Evolutionary conservation across 495 filamentous ascomycete genomes (phyloP).

Genomic region (Penicillium desertorum): DNA sequence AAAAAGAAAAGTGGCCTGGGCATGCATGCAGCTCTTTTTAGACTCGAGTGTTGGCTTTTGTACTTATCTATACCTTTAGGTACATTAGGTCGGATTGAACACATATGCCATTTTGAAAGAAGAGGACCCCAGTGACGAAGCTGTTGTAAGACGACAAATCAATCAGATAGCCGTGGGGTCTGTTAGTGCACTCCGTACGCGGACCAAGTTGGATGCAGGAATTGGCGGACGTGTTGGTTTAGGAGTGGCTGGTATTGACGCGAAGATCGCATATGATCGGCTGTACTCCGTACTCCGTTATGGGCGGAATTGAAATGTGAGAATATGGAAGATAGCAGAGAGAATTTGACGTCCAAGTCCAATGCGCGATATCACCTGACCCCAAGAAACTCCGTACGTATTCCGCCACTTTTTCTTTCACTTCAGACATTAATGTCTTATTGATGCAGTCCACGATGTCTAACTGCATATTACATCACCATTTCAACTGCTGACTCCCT

Average conservation of each 20-base stretch:
- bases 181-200: background rate
- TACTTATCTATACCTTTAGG: background rate
- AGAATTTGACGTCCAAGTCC: slow-evolving; percentile 11
- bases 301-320: slow-evolving; percentile 3
- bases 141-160: background rate
- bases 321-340: background rate
- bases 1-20: slow-evolving; percentile 2
- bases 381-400: background rate
- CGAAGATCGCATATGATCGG: slow-evolving; percentile 16
- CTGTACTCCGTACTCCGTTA: background rate
- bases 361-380: slow-evolving; percentile 2
- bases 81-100: slow-evolving; percentile 8
- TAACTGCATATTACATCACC: slow-evolving; percentile 4
- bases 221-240: slow-evolving; percentile 16
- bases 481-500: slow-evolving; percentile 23
- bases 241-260: slow-evolving; percentile 12
- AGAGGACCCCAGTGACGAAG: slow-evolving; percentile 2
- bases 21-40: slow-evolving; percentile 28
- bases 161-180: background rate
- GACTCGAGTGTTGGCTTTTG: slow-evolving; percentile 5
- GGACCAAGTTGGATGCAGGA: slow-evolving; percentile 5
- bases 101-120: slow-evolving; percentile 11
- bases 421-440: background rate
- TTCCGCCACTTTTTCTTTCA: background rate
- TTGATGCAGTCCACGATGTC: slow-evolving; percentile 2